phyloP scores from a whole-genome alignment of 805 yeast species.

The Candida schatavii region DNA sequence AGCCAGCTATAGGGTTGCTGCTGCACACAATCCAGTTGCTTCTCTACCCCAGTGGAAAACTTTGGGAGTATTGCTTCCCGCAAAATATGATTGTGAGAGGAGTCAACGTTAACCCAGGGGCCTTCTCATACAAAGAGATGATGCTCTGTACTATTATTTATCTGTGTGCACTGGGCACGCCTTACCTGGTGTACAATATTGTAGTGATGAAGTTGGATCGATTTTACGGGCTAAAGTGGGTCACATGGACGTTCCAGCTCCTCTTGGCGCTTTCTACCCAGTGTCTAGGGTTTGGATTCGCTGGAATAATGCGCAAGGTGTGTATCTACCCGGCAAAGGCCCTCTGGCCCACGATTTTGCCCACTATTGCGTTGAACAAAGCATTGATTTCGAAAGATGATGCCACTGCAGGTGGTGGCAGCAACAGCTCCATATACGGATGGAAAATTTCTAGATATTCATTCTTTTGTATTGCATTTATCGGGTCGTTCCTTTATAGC shows the following conservation, averaged over 20 bases:
- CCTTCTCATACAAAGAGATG: constrained; percentile 45
- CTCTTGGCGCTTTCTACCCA: constrained; percentile 54
- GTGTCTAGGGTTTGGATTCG: constrained; percentile 65
- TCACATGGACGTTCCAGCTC: constrained; percentile 50
- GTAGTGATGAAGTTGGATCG: constrained; percentile 42
- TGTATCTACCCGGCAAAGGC: constrained; percentile 43
- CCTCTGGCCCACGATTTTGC: constrained; percentile 44
- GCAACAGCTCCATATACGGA: constrained; percentile 24
- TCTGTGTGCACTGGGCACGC: constrained; percentile 41
- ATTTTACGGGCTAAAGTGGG: constrained; percentile 44
- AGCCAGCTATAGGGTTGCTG: constrained; percentile 34
- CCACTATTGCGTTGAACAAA: constrained; percentile 40
- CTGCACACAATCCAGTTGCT: constrained; percentile 40
- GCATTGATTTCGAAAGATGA: constrained; percentile 36
- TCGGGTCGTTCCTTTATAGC: constrained; percentile 37
- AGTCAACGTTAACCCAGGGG: constrained; percentile 38
- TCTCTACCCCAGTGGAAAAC: constrained; percentile 37
- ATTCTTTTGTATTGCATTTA: constrained; percentile 34
- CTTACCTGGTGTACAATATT: constrained; percentile 41
- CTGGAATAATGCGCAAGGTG: constrained; percentile 60
- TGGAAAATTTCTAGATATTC: constrained; percentile 42
- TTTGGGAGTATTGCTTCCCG: constrained; percentile 36
- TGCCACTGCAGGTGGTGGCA: too few relatives aligned
- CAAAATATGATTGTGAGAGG: constrained; percentile 16
- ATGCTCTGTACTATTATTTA: constrained; percentile 44